Conservation (phyloP, 179 eudicot species). For the Actinidia arguta region DNA sequence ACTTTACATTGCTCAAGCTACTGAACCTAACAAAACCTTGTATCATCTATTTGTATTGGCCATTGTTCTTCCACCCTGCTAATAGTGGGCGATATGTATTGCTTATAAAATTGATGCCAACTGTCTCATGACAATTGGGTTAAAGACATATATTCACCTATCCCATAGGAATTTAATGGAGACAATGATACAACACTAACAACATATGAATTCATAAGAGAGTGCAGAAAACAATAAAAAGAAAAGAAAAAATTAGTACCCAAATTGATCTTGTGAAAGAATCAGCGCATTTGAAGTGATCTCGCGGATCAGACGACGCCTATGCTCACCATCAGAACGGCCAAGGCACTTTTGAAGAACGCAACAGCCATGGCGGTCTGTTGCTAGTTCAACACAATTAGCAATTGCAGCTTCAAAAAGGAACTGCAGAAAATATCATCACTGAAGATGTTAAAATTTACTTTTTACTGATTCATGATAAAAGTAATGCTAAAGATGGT, state of each 20-base stretch:
- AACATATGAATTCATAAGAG: neutral
- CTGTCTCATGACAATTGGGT: neutral
- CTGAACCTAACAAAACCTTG: neutral
- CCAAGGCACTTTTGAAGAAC: conserved; percentile 48
- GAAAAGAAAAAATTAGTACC: conserved; percentile 23
- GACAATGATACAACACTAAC: neutral
- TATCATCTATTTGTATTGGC: neutral
- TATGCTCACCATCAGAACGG: conserved; percentile 37
- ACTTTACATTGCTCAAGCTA: neutral
- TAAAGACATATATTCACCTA: neutral
- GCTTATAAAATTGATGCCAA: neutral
- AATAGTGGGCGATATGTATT: neutral
- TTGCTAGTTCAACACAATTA: conserved; percentile 46
- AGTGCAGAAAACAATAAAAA: neutral
- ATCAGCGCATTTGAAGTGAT: conserved; percentile 45
- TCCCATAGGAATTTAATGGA: neutral
- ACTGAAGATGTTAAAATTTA: neutral
- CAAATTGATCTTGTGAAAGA: conserved; percentile 50
- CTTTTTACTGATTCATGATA: too few relatives aligned
- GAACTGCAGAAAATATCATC: conserved; percentile 33
- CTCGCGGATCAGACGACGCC: conserved; percentile 30
- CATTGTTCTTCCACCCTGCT: conserved; percentile 9
- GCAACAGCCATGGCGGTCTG: conserved; percentile 50
- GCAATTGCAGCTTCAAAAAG: conserved; percentile 45
- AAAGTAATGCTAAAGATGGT: neutral